Base-by-base conservation (phyloP, 495 filamentous ascomycete species). In the Talaromyces stipitatus region DNA sequence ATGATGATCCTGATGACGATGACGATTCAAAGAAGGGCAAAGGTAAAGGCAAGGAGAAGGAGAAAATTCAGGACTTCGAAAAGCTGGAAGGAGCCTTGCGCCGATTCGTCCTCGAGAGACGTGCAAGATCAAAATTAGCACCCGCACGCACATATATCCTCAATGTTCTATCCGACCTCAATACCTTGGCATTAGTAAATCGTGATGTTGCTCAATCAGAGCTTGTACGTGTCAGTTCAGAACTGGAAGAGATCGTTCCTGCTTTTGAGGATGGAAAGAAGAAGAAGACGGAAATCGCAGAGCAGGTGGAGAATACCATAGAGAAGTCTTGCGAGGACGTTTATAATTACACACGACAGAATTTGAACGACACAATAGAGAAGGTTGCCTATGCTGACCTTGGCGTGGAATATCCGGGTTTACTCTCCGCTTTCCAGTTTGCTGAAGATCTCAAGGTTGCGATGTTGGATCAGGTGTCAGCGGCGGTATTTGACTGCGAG, bases 81-180 rank as follows among this genome's bases (percentile, higher is more conserved):
- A 84, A 87, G 30, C 79, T 97, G 8, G 94, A 98, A 70, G 80
- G 87, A 57, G 91, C 92, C 29, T 70, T 98, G 55, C 82, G 95
- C 50, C 85, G 91, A 53, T 98, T 98, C 65, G 94, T 98, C 30
- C 85, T 98, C 47, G 94, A 97, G 64, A 97, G 96, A 74, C 85
- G 94, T 48, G 91, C 94, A 27, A 83, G 90, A 14, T 97, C 92
- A 11, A 98, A 98, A 72, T 81, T 98, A 61, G 94, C 94, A 12
- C 94, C 94, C 20, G 94, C 94, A 2, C 92, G 89, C 70, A 97
- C 92, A 4, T 98, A 97, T 64, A 85, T 98, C n/a, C 77, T 92
- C 61, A 97, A 98, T 66, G 82, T 97, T 38, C 79, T 98, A 43
- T 83, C 87, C 50, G 94, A 97, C 66, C 70, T 98, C 16, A 80